Evolutionary conservation across 1,284 basidiomycete species (phyloP).

Genomic region (Agroathelia rolfsii): DNA sequence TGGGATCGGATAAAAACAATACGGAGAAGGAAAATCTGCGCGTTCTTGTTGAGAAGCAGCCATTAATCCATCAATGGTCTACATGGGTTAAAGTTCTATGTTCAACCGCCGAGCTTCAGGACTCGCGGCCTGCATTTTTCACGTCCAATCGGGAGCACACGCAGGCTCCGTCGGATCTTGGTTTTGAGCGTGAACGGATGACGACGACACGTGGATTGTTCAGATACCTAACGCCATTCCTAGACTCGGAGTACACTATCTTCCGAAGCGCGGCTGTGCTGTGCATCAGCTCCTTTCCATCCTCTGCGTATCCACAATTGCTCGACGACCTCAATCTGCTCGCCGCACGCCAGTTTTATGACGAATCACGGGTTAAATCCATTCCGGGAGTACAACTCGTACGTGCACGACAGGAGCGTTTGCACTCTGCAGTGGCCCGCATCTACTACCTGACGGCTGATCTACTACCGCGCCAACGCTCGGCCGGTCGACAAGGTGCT

Average conservation of each 20-base stretch:
- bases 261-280: slow-evolving; percentile 84
- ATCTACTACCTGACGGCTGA: slow-evolving; percentile 84
- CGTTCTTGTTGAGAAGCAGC: slow-evolving; percentile 62
- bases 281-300: slow-evolving; percentile 81
- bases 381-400: slow-evolving; percentile 40
- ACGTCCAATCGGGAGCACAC: slow-evolving; percentile 57
- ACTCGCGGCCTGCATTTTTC: slow-evolving; percentile 44
- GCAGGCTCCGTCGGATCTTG: slow-evolving; percentile 63
- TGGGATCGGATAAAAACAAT: no score
- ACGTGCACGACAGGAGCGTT: slow-evolving; percentile 68
- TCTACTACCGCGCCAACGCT: slow-evolving; percentile 63
- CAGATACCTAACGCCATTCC: slow-evolving; percentile 76
- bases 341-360: slow-evolving; percentile 74
- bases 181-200: slow-evolving; percentile 65
- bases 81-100: slow-evolving; percentile 80
- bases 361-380: slow-evolving; percentile 56
- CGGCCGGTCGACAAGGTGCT: slow-evolving; percentile 61
- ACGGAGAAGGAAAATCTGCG: slow-evolving; percentile 12
- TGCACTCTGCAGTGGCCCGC: slow-evolving; percentile 84
- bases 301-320: slow-evolving; percentile 68
- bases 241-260: slow-evolving; percentile 75
- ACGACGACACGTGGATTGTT: slow-evolving; percentile 77
- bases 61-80: slow-evolving; percentile 79
- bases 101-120: slow-evolving; percentile 65
- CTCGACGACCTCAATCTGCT: slow-evolving; percentile 79